A percentile compares a stretch with the other conserved stretches of the same genome.
Conservation (phyloP, 169 alveolate species). For the Plasmodium blacklocki region DNA sequence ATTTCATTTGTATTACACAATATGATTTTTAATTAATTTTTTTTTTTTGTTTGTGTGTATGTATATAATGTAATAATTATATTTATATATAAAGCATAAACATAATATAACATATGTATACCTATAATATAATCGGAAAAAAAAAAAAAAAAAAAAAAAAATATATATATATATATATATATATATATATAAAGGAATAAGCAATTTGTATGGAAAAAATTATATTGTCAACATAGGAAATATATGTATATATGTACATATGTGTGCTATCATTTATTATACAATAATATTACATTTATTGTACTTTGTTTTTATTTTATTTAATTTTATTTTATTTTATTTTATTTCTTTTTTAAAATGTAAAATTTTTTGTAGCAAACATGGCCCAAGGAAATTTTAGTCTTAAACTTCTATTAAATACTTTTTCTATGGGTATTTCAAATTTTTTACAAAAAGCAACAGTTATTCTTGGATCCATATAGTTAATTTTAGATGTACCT, state of each 20-base stretch:
- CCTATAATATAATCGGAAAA: conserved; percentile 7
- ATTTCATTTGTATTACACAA: neutral
- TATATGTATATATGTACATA: conserved; percentile 8
- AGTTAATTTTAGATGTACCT: conserved; percentile 99
- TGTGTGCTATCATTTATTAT: neutral
- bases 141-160: neutral
- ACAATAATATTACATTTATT: neutral
- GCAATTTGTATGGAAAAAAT: neutral
- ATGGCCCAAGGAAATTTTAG: conserved; percentile 99
- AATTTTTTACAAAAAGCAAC: conserved; percentile 96
- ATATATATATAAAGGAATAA: neutral
- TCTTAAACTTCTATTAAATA: conserved; percentile 92
- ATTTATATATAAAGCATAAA: neutral
- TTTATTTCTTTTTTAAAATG: conserved; percentile 82
- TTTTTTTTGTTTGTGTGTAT: conserved; percentile 18
- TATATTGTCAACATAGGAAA: conserved; percentile 1
- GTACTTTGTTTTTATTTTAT: neutral
- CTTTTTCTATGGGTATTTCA: conserved; percentile 97
- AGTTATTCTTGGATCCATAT: conserved; percentile 99
- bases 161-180: conserved; percentile 7
- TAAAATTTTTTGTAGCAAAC: conserved; percentile 94
- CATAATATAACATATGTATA: neutral
- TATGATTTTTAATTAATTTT: conserved; percentile 12
- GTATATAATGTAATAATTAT: conserved; percentile 11
- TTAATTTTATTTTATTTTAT: neutral